Conservation (phyloP, 2,329 filamentous ascomycete genomes). For the Colletotrichum cuscutae region DNA sequence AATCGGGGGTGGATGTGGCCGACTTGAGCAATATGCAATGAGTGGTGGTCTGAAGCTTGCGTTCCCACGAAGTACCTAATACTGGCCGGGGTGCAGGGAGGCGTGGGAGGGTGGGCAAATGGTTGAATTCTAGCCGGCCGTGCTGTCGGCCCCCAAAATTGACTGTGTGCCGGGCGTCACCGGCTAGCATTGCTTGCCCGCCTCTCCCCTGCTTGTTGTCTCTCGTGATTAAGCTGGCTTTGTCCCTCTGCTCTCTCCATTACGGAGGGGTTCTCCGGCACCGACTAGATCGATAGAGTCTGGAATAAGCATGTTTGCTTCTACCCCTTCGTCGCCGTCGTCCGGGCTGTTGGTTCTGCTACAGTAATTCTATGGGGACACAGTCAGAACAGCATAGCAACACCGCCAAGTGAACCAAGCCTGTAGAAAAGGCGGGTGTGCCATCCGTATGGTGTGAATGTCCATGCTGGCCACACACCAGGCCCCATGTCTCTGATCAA, state of each 20-base stretch:
- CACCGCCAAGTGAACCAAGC: conserved; percentile 7
- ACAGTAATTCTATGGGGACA: conserved; percentile 3
- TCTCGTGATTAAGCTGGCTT: conserved; percentile 11
- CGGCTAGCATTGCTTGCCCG: conserved; percentile 18
- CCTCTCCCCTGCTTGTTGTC: conserved; percentile 30
- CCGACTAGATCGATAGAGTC: conserved; percentile 1
- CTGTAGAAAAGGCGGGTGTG: not conserved
- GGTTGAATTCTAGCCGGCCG: conserved; percentile 12
- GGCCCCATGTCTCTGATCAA: conserved; percentile 30
- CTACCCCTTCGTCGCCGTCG: not conserved
- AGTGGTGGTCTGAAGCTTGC: conserved; percentile 29
- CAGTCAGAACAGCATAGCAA: conserved; percentile 1
- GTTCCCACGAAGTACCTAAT: conserved; percentile 30
- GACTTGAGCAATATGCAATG: conserved; percentile 32
- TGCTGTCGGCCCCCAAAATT: conserved; percentile 23
- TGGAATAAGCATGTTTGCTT: conserved; percentile 3
- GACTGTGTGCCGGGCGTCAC: conserved; percentile 30
- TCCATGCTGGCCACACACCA: conserved; percentile 2
- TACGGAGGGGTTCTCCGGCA: not conserved
- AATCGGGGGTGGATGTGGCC: conserved; percentile 19
- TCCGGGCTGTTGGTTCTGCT: conserved; percentile 3
- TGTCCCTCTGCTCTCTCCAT: not conserved
- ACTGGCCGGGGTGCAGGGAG: conserved; percentile 21
- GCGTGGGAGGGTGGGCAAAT: conserved; percentile 3
- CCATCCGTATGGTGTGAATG: not conserved